Base-by-base conservation (phyloP, 2,329 filamentous ascomycete species). In the Aspergillus sp. region DNA sequence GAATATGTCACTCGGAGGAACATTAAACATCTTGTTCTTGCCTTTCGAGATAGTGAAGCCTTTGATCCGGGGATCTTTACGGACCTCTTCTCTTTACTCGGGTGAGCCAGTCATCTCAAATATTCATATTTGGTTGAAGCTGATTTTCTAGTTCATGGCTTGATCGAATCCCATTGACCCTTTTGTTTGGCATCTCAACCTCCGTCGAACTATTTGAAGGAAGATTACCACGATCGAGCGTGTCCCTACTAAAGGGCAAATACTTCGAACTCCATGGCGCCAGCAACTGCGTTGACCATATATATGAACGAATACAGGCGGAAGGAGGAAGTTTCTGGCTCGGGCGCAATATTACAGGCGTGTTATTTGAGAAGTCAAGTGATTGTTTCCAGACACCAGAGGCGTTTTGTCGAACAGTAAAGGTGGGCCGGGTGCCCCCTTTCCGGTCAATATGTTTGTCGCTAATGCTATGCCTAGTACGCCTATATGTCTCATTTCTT, bases 401-500 rank as follows among this genome's bases (percentile, higher is more conserved):
- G 56, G 78, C 79, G 13, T 82, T 87, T 60, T 75, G 77, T 51
- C 78, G 80, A 56, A 77, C 78, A 45, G 67, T 85, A 13, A 81
- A 81, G 71, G 80, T 81, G 68, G 55, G 57, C 34, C n/a, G 17
- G 12, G 15, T 48, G 24, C 11, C 32, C 7, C 8, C 24, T 39
- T 30, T 30, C 26, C 3, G 26, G 15, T 39, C 20, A 11, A 4
- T 9, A 3, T 5, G 5, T 30, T 42, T 7, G 34, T n/a, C 57
- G 34, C 62, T 72, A 60, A 76, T 51, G 53, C 20, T 3, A 20
- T 6, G 12, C 56, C 4, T 70, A 85, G 76, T 87, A 87, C 69
- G 79, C 81, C 1, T 85, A 84, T 64, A 86, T 88, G 85, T 82
- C 82, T 8, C 82, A 85, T 62, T 86, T 84, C 67, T 87, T 85